Conservation (phyloP, 345 rosid genomes). For the Hibiscus trionum region DNA sequence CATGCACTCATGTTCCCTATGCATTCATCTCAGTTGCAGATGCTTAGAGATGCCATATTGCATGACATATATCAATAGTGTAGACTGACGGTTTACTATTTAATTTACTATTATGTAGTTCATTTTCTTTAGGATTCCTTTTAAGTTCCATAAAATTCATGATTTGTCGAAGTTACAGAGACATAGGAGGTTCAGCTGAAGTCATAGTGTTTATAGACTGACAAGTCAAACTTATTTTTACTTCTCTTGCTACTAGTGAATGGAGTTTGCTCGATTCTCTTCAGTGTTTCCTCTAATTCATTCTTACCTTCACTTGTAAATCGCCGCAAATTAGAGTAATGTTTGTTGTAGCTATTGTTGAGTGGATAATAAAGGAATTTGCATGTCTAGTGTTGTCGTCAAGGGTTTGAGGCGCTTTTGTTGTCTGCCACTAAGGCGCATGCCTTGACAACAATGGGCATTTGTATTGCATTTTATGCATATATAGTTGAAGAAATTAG, state of each 20-base stretch:
- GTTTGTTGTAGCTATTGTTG: neutral
- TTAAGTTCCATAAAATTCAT: neutral
- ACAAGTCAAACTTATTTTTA: neutral
- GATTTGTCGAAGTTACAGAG: neutral
- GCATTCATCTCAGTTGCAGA: neutral
- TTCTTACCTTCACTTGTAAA: neutral
- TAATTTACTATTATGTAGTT: neutral
- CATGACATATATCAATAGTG: neutral
- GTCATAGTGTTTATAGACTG: neutral
- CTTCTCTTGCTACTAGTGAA: neutral
- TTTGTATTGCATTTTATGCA: too few relatives aligned
- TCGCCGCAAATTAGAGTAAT: neutral
- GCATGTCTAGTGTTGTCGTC: too few relatives aligned
- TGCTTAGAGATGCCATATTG: neutral
- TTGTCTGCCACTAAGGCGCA: too few relatives aligned
- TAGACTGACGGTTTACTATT: neutral
- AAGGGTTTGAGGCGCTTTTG: too few relatives aligned
- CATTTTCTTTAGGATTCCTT: neutral
- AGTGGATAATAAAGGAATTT: neutral
- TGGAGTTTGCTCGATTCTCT: neutral
- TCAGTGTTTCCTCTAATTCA: neutral
- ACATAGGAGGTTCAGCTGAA: conserved; percentile 3
- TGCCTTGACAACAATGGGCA: too few relatives aligned
- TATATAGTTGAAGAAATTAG: too few relatives aligned
- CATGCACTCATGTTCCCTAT: neutral